Percentiles rank a stretch among this genome's conserved stretches.
These are phyloP conservation scores for Pythium oligandrum DNA, from an alignment of 352 stramenopile genomes.

Conservation along the genomic window DNA sequence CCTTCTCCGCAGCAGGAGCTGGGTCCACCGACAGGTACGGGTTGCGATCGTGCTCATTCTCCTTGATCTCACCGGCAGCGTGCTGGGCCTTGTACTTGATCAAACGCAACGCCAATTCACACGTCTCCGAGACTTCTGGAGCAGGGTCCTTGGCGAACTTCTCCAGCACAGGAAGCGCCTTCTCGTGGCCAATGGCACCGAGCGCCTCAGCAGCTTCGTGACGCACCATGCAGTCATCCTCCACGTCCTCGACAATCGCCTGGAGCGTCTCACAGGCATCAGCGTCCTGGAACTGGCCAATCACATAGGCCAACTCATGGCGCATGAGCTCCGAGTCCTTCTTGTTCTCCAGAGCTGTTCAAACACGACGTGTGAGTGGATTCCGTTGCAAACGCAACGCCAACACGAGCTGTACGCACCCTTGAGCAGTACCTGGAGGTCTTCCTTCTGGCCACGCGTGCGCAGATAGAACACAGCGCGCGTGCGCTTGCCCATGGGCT, in stretches of 20 bases:
- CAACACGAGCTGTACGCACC: constrained; percentile 14
- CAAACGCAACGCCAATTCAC: constrained; percentile 88
- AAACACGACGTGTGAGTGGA: no score
- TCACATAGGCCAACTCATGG: constrained; percentile 98
- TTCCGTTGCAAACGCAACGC: background rate
- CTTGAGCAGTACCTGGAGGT: constrained; percentile 69
- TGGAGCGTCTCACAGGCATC: constrained; percentile 74
- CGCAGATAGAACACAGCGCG: constrained; percentile 91
- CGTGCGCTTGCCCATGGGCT: constrained; percentile 88
- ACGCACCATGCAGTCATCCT: constrained; percentile 90
- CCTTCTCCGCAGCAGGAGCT: constrained; percentile 80
- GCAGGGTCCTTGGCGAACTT: constrained; percentile 69
- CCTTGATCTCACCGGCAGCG: constrained; percentile 36
- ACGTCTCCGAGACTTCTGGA: constrained; percentile 95
- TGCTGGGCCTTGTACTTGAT: constrained; percentile 89
- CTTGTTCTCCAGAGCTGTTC: constrained; percentile 72
- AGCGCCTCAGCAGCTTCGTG: constrained; percentile 96
- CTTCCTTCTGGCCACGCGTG: constrained; percentile 69
- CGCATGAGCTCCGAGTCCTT: constrained; percentile 92
- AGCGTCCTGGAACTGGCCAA: constrained; percentile 96
- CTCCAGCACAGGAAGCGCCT: constrained; percentile 84
- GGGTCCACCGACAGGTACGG: constrained; percentile 96
- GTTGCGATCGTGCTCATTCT: constrained; percentile 74
- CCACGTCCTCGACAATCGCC: constrained; percentile 73
- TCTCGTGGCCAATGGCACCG: constrained; percentile 90